phyloP scores from a whole-genome alignment of 192 early-diverging fungal genomes.

The Mortierella alpina region DNA sequence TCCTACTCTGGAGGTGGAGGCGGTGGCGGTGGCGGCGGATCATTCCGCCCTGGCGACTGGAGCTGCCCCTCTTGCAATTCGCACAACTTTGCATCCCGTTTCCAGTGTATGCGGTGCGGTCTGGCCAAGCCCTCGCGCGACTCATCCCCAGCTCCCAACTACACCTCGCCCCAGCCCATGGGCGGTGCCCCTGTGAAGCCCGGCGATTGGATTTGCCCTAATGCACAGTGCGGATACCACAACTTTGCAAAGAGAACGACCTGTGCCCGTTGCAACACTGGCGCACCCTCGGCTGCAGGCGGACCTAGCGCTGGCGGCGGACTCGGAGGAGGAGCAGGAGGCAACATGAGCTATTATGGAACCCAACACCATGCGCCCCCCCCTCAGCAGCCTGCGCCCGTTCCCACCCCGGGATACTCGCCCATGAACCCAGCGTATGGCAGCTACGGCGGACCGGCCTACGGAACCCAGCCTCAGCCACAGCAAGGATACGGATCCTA shows the following conservation, averaged over 20 bases:
- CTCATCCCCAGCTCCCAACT: slow-evolving; percentile 27
- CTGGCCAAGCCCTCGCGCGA: slow-evolving; percentile 57
- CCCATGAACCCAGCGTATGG: slow-evolving; percentile 49
- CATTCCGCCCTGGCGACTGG: slow-evolving; percentile 78
- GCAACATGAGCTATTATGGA: slow-evolving; percentile 39
- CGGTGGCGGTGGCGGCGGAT: slow-evolving; percentile 38
- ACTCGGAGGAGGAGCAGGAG: slow-evolving; percentile 22
- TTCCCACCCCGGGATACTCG: slow-evolving; percentile 35
- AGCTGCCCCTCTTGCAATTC: slow-evolving; percentile 70
- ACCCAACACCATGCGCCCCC: slow-evolving; percentile 36
- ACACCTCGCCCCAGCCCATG: slow-evolving; percentile 11
- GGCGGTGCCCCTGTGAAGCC: slow-evolving; percentile 46
- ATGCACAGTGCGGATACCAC: slow-evolving; percentile 59
- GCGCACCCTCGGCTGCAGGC: slow-evolving; percentile 17
- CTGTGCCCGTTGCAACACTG: slow-evolving; percentile 56
- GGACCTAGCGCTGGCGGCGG: slow-evolving; percentile 16
- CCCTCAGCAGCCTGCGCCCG: slow-evolving; percentile 21
- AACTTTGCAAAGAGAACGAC: slow-evolving; percentile 62
- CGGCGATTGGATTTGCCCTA: slow-evolving; percentile 63
- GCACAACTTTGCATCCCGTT: slow-evolving; percentile 77
- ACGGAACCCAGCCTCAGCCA: slow-evolving; percentile 41
- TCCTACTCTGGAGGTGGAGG: slow-evolving; percentile 37
- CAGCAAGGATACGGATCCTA: slow-evolving; percentile 55
- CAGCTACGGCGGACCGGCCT: slow-evolving; percentile 39
- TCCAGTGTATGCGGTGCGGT: slow-evolving; percentile 69